Evolutionary conservation across 2,329 filamentous ascomycete genomes (phyloP).

Genomic region (Celoporthe dispersa): DNA sequence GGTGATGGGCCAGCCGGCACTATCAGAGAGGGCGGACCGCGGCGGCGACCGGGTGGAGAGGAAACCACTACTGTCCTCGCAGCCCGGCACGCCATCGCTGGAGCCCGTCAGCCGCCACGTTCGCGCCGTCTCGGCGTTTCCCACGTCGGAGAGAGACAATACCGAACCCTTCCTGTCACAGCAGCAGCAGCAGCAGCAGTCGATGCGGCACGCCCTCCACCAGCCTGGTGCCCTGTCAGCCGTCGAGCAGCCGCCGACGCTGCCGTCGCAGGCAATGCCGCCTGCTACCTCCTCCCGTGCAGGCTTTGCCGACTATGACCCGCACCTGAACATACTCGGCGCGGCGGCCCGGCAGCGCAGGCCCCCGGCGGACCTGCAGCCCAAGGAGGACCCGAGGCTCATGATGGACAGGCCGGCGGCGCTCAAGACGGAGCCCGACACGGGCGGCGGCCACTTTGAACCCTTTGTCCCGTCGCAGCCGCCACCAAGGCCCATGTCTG

Average conservation of each 20-base stretch:
- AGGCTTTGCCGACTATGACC: conserved; percentile 27
- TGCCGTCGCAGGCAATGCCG: conserved; percentile 38
- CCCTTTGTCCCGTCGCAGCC: conserved; percentile 47
- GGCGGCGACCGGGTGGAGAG: conserved; percentile 20
- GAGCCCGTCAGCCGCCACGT: conserved; percentile 25
- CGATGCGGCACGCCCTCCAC: conserved; percentile 48
- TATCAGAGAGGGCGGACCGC: conserved; percentile 24
- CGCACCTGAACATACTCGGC: conserved; percentile 23
- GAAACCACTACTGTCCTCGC: conserved; percentile 26
- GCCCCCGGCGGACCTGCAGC: conserved; percentile 36
- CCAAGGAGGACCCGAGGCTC: conserved; percentile 36
- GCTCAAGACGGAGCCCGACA: conserved; percentile 58
- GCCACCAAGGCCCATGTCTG: conserved; percentile 36
- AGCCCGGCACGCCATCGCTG: conserved; percentile 22
- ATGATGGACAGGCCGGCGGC: conserved; percentile 35
- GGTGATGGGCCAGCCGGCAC: conserved; percentile 32
- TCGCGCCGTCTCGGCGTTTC: conserved; percentile 23
- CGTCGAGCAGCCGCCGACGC: conserved; percentile 35
- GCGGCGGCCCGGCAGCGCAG: conserved; percentile 40
- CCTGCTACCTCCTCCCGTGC: conserved; percentile 32
- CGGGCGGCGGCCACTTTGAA: conserved; percentile 51
- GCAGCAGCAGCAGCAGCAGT: conserved; percentile 37
- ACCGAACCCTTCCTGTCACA: conserved; percentile 28
- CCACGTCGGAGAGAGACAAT: conserved; percentile 25
- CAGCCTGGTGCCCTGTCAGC: conserved; percentile 40